Percentiles rank a stretch among this genome's conserved stretches.
phyloP scores from a whole-genome alignment of 1,284 basidiomycete genomes.

The Sporisorium iseilematis-ciliati region DNA sequence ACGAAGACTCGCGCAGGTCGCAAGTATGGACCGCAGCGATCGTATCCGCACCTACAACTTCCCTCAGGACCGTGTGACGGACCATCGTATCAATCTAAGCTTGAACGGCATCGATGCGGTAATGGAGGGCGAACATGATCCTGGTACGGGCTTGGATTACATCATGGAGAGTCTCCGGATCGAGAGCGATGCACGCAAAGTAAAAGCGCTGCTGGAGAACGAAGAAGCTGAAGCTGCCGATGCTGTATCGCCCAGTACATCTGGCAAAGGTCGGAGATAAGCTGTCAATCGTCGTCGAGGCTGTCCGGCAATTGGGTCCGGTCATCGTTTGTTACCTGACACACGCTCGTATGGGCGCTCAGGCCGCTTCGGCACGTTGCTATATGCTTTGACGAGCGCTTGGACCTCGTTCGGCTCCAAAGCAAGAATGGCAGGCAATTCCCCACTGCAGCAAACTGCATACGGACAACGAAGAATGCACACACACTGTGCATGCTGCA shows the following conservation, averaged over 20 bases:
- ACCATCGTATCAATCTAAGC: conserved; percentile 64
- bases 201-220: conserved; percentile 51
- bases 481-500: conserved; percentile 10
- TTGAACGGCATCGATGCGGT: conserved; percentile 60
- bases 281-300: not conserved
- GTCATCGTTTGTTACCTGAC: too few species aligned
- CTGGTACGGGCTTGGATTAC: conserved; percentile 53
- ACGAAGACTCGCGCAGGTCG: conserved; percentile 60
- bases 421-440: too few species aligned
- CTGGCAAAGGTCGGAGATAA: conserved; percentile 23
- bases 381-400: conserved; percentile 2
- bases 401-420: not conserved
- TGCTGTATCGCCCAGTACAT: conserved; percentile 10
- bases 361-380: conserved; percentile 13
- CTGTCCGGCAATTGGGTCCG: too few species aligned
- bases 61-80: conserved; percentile 68
- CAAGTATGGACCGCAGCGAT: conserved; percentile 65
- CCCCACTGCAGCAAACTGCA: not conserved
- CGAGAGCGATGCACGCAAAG: conserved; percentile 44
- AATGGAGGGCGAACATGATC: conserved; percentile 66
- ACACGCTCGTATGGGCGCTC: conserved; percentile 3
- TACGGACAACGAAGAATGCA: not conserved
- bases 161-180: conserved; percentile 51
- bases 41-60: conserved; percentile 68
- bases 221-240: conserved; percentile 43